Evolutionary conservation across 225 moss, liverwort and hornwort genomes (phyloP).

Genomic region (Pseudisothecium myosuroides): DNA sequence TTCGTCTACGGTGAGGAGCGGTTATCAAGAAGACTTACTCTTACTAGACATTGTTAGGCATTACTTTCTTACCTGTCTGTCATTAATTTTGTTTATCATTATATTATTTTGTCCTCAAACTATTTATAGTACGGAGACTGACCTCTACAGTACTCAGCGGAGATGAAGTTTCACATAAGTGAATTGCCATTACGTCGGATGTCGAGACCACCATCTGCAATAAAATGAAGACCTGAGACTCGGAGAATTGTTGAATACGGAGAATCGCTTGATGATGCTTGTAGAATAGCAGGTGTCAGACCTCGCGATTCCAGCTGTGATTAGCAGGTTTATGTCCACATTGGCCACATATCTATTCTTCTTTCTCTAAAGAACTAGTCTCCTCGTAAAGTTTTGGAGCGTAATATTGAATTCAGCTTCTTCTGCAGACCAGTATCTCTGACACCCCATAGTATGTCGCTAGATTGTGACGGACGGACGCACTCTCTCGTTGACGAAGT

Average conservation of each 20-base stretch:
- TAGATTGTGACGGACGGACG: background rate
- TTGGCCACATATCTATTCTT: background rate
- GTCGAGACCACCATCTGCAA: background rate
- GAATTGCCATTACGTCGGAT: background rate
- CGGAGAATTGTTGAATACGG: background rate
- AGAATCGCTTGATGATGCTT: background rate
- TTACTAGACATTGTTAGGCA: background rate
- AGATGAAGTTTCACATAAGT: background rate
- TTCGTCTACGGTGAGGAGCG: background rate
- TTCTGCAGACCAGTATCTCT: background rate
- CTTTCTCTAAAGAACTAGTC: background rate
- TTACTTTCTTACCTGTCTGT: background rate
- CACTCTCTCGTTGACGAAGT: background rate
- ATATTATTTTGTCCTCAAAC: background rate
- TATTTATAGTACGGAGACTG: background rate
- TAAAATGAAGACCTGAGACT: background rate
- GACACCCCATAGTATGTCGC: background rate
- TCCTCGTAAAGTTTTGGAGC: background rate
- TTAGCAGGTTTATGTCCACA: too few species aligned
- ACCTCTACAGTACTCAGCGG: background rate
- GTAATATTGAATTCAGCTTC: background rate
- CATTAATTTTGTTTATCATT: background rate
- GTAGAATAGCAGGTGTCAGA: background rate
- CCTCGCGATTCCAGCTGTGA: background rate
- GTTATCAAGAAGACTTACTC: background rate